Base-by-base conservation (phyloP, 768 basidiomycete genomes). In the Tephrocybe sp. region DNA sequence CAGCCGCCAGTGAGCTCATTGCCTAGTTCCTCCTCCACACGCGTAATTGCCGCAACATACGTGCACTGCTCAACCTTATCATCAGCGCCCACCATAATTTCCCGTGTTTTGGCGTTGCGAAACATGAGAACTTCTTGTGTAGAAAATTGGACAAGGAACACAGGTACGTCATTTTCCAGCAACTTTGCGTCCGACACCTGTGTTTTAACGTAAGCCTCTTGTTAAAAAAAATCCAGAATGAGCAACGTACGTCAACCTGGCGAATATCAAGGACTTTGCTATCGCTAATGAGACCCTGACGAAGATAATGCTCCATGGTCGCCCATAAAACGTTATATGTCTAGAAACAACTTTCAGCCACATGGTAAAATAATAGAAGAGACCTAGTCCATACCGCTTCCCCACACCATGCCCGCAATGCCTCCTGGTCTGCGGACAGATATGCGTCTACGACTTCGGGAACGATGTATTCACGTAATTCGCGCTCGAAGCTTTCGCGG, bases 311-410 rank as follows among this genome's bases (percentile, higher is more conserved):
- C 58, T 95, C 93, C 83, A 99, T 91, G 6, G 94, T 96, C 6
- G 96, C 96, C 89, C 95, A 96, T 4, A 98, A 77, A n/a, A 98
- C 92, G 59, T 96, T 97, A 65, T 94, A 98, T 5, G 95, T 95
- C 93, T 26, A 36, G 40, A 53, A 26, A 20, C 13, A 36, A 44
- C 3, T 26, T 26, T 11, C 20, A 8, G 11, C 12, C n/a, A 16
- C 4, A 12, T 10, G 16, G 32, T 14, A 30, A 9, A 70, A 33
- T 36, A 12, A 19, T 26, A 5, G 10, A 10, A 36, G 22, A 0
- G 23, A 26, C 26, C 46, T 31, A 35, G 14, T 7, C 56, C 94
- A 65, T 63, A 96, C 95, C 46, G 92, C 97, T 70, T 99, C 97
- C 17, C 91, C 84, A 65, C 94, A 96, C 97, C 97, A 99, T 54